Evolutionary conservation across 2,329 filamentous ascomycete genomes (phyloP).

Genomic region (Pyrenochaeta sp.): DNA sequence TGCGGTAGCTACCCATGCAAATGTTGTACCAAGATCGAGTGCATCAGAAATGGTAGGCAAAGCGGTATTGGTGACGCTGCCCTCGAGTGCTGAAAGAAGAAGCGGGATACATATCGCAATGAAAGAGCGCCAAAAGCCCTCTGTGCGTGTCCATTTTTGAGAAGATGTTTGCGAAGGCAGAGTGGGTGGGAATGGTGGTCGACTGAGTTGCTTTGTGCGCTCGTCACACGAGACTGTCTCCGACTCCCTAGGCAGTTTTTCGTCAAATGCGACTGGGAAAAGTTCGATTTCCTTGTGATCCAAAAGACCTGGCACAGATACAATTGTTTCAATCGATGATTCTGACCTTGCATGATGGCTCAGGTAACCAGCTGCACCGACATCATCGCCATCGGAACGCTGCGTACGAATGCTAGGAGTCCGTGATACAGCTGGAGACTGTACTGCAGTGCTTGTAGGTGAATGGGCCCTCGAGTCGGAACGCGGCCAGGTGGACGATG

Average conservation of each 20-base stretch:
- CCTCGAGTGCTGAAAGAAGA: conserved; percentile 16
- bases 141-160: conserved; percentile 21
- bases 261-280: neutral
- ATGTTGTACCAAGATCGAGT: conserved; percentile 14
- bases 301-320: no score
- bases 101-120: conserved; percentile 38
- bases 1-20: conserved; percentile 36
- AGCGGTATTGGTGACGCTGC: neutral
- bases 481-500: neutral
- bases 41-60: neutral
- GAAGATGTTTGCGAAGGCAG: conserved; percentile 7
- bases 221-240: neutral
- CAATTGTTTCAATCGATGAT: no score
- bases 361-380: no score
- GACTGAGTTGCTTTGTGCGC: neutral
- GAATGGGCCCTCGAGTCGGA: neutral
- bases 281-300: no score
- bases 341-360: no score
- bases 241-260: neutral
- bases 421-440: no score
- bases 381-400: no score
- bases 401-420: no score
- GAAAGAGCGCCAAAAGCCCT: conserved; percentile 44
- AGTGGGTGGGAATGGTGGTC: conserved; percentile 9
- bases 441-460: neutral